Evolutionary conservation across 352 stramenopile genomes (phyloP), one percentile per base, ranked within the genome.

Genomic region (Globisporangium perplexum): DNA sequence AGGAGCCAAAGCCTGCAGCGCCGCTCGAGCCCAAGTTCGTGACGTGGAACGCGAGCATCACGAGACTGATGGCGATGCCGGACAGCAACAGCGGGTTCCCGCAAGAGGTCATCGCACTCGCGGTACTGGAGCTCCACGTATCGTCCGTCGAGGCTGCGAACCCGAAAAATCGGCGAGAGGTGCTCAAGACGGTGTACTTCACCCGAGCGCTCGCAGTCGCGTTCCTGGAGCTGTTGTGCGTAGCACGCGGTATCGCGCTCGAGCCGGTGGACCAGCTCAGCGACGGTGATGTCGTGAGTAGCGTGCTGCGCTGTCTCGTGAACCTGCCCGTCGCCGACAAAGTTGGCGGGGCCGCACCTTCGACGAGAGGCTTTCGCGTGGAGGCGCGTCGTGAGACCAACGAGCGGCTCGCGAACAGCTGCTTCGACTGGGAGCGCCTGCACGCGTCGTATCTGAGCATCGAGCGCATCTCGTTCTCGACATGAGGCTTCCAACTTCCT

Each of bases 401-500:
- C 41, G 77, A 84, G 45, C 62, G 68, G 20, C 49, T 86, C 11
- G 58, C 78, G 8, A 86, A 79, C 60, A 88, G 77, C 51, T 83
- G 72, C 63, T 76, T 72, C 46, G 61, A 69, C 28, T 88, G 77
- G 77, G 72, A 86, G 44, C 68, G 68, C 24, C 55, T 74, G 23
- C 64, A 77, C 48, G 63, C 77, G n/a, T 74, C 66, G 26, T 83
- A 83, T 43, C 70, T 77, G 60, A 53, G 33, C 0, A 28, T 61
- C 5, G 45, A 59, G 33, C 46, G 15, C 18, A 57, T 68, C 22
- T 56, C 52, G 7, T 11, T 43, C 15, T 14, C 26, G 26, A 5
- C 2, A 5, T 30, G 5, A 5, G 5, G 26, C 26, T 30, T n/a
- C n/a, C n/a, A n/a, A n/a, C n/a, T n/a, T n/a, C n/a, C n/a, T n/a